Evolutionary conservation across 2,329 filamentous ascomycete species (phyloP), one percentile per base, ranked within the genome.

Genomic region (Myriosclerotinia curreyana): DNA sequence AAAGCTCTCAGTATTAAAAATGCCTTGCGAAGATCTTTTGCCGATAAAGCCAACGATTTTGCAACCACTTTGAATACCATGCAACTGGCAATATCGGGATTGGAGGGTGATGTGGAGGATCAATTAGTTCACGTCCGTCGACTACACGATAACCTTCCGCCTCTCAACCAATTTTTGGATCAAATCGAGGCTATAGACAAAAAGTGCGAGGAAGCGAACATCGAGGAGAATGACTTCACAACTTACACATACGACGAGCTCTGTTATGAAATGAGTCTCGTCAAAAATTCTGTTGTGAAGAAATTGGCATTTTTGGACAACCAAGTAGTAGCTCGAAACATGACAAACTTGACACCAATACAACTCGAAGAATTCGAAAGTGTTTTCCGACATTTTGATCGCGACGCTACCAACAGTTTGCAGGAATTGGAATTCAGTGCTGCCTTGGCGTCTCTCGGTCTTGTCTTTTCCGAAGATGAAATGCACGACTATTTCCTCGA

Each of bases 181-280:
- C 90, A 92, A 68, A 97, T 99, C 74, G 90, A 87, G 17, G 86
- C 86, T 14, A 84, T 98, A 55, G 93, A 97, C 73, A 86, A 86
- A 68, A 92, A 96, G 77, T 99, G 95, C 75, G 85, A 88, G 66
- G 94, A 98, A 79, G 95, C 95, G 67, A 98, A 99, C 75, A 97
- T 99, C 68, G 95, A 99, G 77, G 95, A 99, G 74, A 99, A 99
- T 77, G 95, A 99, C 79, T 98, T 95, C 76, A 99, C 95, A n/a
- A 98, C 94, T 11, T 98, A 98, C 78, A 96, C 94, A 12, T 95
- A 98, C 76, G 95, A 99, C 74, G 95, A 99, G 77, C 83, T 99
- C 50, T 87, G 87, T 66, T 99, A 99, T 78, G 95, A 99, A 78
- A 83, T 98, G 65, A 88, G 91, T 20, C 83, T 99, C 38, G 95